Conservation (phyloP, 2,329 filamentous ascomycete species). For the Clonostachys rosea region DNA sequence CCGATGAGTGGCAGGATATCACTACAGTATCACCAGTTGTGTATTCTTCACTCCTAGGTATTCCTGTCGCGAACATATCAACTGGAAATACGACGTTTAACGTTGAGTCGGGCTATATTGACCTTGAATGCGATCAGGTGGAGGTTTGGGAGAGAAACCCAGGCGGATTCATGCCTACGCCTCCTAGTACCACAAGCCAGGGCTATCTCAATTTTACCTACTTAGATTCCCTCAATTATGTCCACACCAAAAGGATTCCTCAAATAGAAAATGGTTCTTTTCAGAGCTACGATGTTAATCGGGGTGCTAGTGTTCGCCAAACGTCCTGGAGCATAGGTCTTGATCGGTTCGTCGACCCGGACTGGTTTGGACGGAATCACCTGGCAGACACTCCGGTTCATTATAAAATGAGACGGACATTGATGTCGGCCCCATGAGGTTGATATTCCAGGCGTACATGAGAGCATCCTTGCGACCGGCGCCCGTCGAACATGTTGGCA, state of each 20-base stretch:
- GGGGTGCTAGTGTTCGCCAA: not conserved
- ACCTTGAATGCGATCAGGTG: not conserved
- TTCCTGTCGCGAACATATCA: not conserved
- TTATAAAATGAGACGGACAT: too few relatives aligned
- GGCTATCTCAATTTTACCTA: too few relatives aligned
- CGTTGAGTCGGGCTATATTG: not conserved
- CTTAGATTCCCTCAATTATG: too few relatives aligned
- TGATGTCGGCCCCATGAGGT: too few relatives aligned
- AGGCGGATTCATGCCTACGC: too few relatives aligned
- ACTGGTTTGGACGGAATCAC: too few relatives aligned
- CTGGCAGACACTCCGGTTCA: too few relatives aligned
- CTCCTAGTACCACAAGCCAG: too few relatives aligned
- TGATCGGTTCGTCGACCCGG: not conserved
- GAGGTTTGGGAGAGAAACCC: not conserved
- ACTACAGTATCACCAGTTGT: not conserved
- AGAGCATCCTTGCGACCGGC: too few relatives aligned
- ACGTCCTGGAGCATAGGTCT: not conserved
- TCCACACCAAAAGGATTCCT: not conserved
- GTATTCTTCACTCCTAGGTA: not conserved
- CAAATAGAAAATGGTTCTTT: not conserved
- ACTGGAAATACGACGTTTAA: not conserved
- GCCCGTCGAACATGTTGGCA: too few relatives aligned
- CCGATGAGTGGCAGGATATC: not conserved
- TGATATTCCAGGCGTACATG: too few relatives aligned
- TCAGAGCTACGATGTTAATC: too few relatives aligned